Base-by-base conservation (phyloP, 208 protist genomes). In the Porcisia deanei region DNA sequence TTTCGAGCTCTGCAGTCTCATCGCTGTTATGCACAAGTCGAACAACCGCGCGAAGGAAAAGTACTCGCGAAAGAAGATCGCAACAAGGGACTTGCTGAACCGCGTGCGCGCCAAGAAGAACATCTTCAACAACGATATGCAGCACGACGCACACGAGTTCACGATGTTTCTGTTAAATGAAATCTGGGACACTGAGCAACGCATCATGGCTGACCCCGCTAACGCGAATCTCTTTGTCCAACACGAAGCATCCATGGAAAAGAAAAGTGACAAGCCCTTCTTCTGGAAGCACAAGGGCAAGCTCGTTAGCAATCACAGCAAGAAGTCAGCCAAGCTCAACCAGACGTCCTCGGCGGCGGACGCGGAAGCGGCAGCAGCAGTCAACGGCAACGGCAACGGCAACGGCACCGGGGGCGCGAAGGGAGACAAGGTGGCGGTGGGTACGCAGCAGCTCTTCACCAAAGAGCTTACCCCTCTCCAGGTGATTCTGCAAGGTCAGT, bases 91-190 rank as follows among this genome's bases (percentile, higher is more conserved):
- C 9, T 71, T 98, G 16, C 75, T 98, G 54, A 57, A 76, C 41
- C 77, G 79, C 37, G 87, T 96, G 58, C 67, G 80, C 45, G 67
- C 80, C 22, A 80, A 84, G 58, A 95, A 94, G 75, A 53, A 85
- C 7, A 74, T 77, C 39, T 98, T 98, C 81, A 82, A 89, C 72
- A 94, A 91, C 77, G 79, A 81, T 69, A 81, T 86, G 81, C 94
- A 98, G 83, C 93, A 97, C n/a, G 94, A 98, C 80, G 92, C 94
- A 7, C 94, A 98, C 77, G 94, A 98, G 83, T 97, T 97, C 82
- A 77, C 88, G 14, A 89, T 96, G 83, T 98, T 95, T 71, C 25
- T 98, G n/a, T 68, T 98, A 22, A 96, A 91, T 69, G 88, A 90
- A 64, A 94, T 98, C 53, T 87, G 90, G 14, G 92, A 98, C 34